These are phyloP conservation scores for Oropetium thomaeum DNA, from an alignment of 176 grass and related monocot genomes.

Conservation along the genomic window DNA sequence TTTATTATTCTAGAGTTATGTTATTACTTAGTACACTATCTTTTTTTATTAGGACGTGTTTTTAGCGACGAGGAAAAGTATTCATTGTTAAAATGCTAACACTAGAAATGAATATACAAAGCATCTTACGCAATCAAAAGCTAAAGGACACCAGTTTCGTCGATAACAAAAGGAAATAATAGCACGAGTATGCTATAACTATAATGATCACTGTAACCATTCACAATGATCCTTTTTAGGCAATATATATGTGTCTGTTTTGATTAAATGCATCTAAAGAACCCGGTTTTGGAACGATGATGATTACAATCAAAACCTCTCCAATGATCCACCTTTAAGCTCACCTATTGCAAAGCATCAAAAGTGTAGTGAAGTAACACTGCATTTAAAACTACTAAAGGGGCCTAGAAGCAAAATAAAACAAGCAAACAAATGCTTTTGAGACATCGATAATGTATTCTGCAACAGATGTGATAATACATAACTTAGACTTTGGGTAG, in stretches of 20 bases:
- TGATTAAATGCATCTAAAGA: neutral
- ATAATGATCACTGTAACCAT: neutral
- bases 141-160: too few relatives aligned
- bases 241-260: neutral
- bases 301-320: neutral
- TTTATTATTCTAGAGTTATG: neutral
- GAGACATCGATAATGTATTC: neutral
- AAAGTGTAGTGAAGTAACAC: neutral
- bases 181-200: neutral
- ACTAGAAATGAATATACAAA: neutral
- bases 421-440: neutral
- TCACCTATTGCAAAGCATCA: neutral
- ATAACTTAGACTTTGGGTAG: conserved; percentile 1
- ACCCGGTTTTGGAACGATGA: neutral
- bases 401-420: neutral
- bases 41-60: neutral
- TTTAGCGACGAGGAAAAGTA: neutral
- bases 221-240: neutral
- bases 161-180: too few relatives aligned
- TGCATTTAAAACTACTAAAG: neutral
- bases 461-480: neutral
- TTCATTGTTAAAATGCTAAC: neutral
- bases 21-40: neutral
- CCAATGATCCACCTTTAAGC: neutral
- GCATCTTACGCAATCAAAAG: neutral